Evolutionary conservation across 2,329 filamentous ascomycete genomes (phyloP).

Genomic region (Venturia asperata): DNA sequence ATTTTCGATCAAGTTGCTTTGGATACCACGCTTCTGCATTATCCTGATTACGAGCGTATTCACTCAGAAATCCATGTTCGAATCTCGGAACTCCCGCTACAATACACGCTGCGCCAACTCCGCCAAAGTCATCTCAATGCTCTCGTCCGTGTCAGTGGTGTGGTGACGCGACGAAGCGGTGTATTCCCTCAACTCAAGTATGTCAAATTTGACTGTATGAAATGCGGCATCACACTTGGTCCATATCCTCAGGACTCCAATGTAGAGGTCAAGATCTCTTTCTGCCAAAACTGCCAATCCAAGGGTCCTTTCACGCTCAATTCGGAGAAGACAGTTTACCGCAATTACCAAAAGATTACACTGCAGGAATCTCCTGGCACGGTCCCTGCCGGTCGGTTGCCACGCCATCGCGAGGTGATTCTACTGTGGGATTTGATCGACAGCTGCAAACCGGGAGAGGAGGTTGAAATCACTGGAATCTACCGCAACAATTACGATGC

Average conservation of each 20-base stretch:
- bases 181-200: constrained; percentile 98
- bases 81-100: constrained; percentile 87
- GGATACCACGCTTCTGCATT: constrained; percentile 91
- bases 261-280: constrained; percentile 90
- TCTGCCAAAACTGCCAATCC: constrained; percentile 93
- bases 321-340: constrained; percentile 95
- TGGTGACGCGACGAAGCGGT: constrained; percentile 87
- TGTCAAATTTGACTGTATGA: constrained; percentile 94
- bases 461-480: constrained; percentile 92
- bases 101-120: constrained; percentile 90
- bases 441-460: constrained; percentile 91
- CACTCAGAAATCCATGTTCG: constrained; percentile 97
- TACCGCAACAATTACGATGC: constrained; percentile 99
- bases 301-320: constrained; percentile 92
- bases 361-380: constrained; percentile 96
- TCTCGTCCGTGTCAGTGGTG: constrained; percentile 85
- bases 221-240: constrained; percentile 84
- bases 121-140: constrained; percentile 95
- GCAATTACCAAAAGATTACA: constrained; percentile 97
- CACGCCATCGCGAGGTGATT: constrained; percentile 88
- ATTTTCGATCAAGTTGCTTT: constrained; percentile 96
- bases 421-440: constrained; percentile 96
- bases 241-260: constrained; percentile 98
- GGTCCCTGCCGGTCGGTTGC: constrained; percentile 88
- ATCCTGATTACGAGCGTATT: constrained; percentile 95